phyloP scores from a whole-genome alignment of 805 yeast species.

The Wickerhamiella slavikovae region DNA sequence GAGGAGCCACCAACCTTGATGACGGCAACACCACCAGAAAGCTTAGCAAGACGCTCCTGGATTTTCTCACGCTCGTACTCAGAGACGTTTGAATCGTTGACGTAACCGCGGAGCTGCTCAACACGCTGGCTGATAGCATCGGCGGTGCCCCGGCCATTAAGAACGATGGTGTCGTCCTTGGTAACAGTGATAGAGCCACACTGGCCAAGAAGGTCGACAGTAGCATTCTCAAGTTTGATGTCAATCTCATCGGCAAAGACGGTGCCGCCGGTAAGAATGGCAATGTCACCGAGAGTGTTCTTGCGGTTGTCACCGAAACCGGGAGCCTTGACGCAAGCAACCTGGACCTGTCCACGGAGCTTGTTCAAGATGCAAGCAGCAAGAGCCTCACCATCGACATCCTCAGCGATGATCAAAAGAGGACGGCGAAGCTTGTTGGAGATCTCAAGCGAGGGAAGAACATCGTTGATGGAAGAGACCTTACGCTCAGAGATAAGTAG shows the following conservation, averaged over 20 bases:
- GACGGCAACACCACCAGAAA: conserved; percentile 97
- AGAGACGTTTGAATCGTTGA: conserved; percentile 47
- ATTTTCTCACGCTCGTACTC: conserved; percentile 93
- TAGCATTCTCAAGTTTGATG: conserved; percentile 86
- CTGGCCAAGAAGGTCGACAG: conserved; percentile 73
- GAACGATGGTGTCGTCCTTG: conserved; percentile 84
- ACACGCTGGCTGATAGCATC: conserved; percentile 66
- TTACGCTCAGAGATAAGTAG: conserved; percentile 80
- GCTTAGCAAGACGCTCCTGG: conserved; percentile 91
- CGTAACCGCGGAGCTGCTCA: conserved; percentile 75
- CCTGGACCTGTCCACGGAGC: conserved; percentile 95
- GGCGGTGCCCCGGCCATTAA: conserved; percentile 82
- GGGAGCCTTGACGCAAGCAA: conserved; percentile 94
- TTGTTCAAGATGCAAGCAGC: conserved; percentile 96
- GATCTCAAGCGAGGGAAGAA: conserved; percentile 79
- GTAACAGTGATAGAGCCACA: conserved; percentile 84
- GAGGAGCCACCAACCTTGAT: conserved; percentile 93
- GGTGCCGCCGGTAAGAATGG: conserved; percentile 87
- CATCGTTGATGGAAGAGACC: conserved; percentile 73
- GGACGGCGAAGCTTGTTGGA: conserved; percentile 91
- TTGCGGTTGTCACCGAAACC: conserved; percentile 98
- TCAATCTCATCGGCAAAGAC: conserved; percentile 76
- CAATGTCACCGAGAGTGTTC: conserved; percentile 88
- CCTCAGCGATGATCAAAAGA: conserved; percentile 81
- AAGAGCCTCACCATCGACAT: conserved; percentile 91